These are phyloP conservation scores for Orbilia quercus DNA, from an alignment of 2,329 filamentous ascomycete genomes.

Conservation along the genomic window DNA sequence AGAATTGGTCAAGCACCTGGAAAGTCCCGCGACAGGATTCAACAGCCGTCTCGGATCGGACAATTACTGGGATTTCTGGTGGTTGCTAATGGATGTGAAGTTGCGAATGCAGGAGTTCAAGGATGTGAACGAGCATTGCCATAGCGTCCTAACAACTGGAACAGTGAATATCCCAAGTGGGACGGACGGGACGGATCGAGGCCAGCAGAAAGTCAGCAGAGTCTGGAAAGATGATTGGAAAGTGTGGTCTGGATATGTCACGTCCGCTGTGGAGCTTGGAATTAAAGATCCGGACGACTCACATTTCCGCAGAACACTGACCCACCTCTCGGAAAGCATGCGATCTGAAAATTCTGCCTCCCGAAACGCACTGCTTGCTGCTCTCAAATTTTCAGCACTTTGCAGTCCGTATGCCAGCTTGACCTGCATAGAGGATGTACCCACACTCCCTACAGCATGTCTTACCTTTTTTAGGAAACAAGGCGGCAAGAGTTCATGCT, in stretches of 20 bases:
- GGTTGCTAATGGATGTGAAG: conserved; percentile 46
- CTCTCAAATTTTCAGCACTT: conserved; percentile 58
- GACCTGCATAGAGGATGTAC: conserved; percentile 57
- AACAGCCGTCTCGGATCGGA: conserved; percentile 42
- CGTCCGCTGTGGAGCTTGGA: conserved; percentile 54
- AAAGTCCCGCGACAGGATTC: conserved; percentile 49
- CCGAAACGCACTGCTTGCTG: conserved; percentile 59
- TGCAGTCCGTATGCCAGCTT: conserved; percentile 56
- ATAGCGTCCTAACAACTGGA: conserved; percentile 46
- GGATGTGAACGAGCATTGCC: conserved; percentile 50
- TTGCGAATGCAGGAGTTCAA: conserved; percentile 42
- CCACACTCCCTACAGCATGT: conserved; percentile 58
- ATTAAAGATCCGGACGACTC: conserved; percentile 40
- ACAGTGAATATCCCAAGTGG: conserved; percentile 21
- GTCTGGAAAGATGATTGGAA: conserved; percentile 60
- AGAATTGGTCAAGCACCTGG: conserved; percentile 41
- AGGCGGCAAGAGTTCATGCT: conserved; percentile 60
- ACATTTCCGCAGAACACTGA: conserved; percentile 49
- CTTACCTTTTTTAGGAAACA: conserved; percentile 59
- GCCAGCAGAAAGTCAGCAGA: conserved; percentile 45
- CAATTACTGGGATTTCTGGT: conserved; percentile 54
- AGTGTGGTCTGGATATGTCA: conserved; percentile 60
- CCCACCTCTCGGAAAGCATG: conserved; percentile 30
- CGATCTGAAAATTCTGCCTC: conserved; percentile 43
- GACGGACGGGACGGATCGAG: conserved; percentile 31